These are phyloP conservation scores for Bryoerythrophyllum caledonicum DNA, from an alignment of 225 moss, liverwort and hornwort species.

Conservation along the genomic window DNA sequence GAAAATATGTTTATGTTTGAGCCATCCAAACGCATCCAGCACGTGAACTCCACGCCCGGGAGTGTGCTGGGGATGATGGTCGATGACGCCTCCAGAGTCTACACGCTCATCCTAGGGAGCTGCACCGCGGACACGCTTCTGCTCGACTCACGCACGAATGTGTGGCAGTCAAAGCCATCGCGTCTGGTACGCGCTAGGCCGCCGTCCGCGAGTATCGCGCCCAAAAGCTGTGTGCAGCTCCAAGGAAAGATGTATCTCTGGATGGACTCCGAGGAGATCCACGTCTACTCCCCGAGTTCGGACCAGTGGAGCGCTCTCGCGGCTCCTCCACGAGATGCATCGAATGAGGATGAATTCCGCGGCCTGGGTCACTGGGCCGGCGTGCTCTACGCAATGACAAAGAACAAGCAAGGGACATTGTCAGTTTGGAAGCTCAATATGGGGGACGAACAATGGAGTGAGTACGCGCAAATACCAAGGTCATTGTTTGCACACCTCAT, in stretches of 20 bases:
- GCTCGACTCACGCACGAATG: not conserved
- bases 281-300: not conserved
- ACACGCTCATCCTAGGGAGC: not conserved
- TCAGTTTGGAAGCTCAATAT: too few relatives aligned
- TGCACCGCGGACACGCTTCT: not conserved
- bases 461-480: too few relatives aligned
- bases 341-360: not conserved
- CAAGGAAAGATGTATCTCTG: not conserved
- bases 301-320: not conserved
- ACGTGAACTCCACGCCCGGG: not conserved
- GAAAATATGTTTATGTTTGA: too few relatives aligned
- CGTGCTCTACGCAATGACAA: not conserved
- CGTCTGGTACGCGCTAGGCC: not conserved
- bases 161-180: not conserved
- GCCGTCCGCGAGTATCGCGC: not conserved
- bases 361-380: not conserved
- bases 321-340: not conserved
- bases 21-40: too few relatives aligned
- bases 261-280: not conserved
- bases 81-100: not conserved
- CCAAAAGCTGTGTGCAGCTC: not conserved
- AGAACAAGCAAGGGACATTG: too few relatives aligned
- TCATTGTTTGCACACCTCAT: too few relatives aligned
- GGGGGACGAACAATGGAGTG: too few relatives aligned
- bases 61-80: not conserved